phyloP scores from a whole-genome alignment of 2,329 filamentous ascomycete genomes.

The Elsinoe necatrix region DNA sequence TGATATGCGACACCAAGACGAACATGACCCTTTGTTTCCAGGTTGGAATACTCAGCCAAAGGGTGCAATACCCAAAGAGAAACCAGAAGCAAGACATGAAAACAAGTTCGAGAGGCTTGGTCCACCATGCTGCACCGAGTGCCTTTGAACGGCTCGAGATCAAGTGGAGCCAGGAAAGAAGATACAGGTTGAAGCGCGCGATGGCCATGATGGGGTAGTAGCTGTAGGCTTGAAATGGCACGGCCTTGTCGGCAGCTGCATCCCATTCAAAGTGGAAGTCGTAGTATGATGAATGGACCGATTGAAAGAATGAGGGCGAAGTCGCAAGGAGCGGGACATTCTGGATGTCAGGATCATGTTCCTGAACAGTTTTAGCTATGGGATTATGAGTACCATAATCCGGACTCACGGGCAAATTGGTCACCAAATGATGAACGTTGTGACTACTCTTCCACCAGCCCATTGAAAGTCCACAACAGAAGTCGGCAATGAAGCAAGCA shows the following conservation, averaged over 20 bases:
- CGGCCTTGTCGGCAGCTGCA: slow-evolving; percentile 57
- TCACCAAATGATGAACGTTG: slow-evolving; percentile 60
- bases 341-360: slow-evolving; percentile 36
- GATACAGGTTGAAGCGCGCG: slow-evolving; percentile 81
- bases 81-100: slow-evolving; percentile 77
- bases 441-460: slow-evolving; percentile 58
- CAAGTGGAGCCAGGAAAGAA: slow-evolving; percentile 70
- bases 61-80: slow-evolving; percentile 75
- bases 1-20: slow-evolving; percentile 55
- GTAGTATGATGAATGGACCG: slow-evolving; percentile 72
- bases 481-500: slow-evolving; percentile 55
- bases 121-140: slow-evolving; percentile 74
- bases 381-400: neutral
- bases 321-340: slow-evolving; percentile 82
- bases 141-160: slow-evolving; percentile 60
- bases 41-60: slow-evolving; percentile 65
- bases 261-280: slow-evolving; percentile 73
- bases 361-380: slow-evolving; percentile 17
- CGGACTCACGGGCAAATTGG: slow-evolving; percentile 49
- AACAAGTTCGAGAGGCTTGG: slow-evolving; percentile 67
- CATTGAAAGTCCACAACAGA: slow-evolving; percentile 57
- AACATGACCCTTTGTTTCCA: slow-evolving; percentile 63
- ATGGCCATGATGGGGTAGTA: slow-evolving; percentile 77
- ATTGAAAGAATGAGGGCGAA: slow-evolving; percentile 69
- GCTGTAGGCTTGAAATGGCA: slow-evolving; percentile 68